Evolutionary conservation across 768 basidiomycete genomes (phyloP), one percentile per base, ranked within the genome.

Genomic region (Lactifluus pinguis): DNA sequence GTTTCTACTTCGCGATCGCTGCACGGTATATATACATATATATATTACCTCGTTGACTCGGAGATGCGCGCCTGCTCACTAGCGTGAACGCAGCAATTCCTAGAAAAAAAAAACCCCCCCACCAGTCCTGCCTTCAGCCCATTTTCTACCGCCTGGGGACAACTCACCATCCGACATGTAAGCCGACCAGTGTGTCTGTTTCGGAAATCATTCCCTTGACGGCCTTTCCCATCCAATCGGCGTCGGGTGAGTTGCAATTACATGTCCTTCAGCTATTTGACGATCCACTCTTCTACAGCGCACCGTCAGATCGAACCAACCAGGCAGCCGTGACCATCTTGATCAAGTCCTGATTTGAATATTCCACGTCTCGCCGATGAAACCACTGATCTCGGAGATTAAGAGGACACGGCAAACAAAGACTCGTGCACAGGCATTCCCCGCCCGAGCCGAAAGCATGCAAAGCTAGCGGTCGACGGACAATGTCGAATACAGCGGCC

Each of bases 391-490:
- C n/a, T 64, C 67, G n/a, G 69, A 79, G 47, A 71, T n/a, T 70
- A 76, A 57, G 76, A 77, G 11, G 71, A 68, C 6, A 63, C 69
- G 11, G 65, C 70, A 52, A 74, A 75, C 19, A 25, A 25, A 25
- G 25, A 25, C 25, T 25, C 25, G 25, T 25, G 25, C 1, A 25
- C 57, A 74, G n/a, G n/a, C n/a, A n/a, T n/a, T n/a, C n/a, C n/a
- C 30, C 77, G 76, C 34, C 81, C 80, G 8, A 73, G 68, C 49
- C 82, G 80, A 65, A 89, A 88, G 67, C 79, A 82, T 29, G 68
- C 74, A 3, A 85, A 74, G 56, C 58, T 73, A 68, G 29, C 68
- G 67, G 51, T 19, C 8, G 55, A 51, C 21, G 62, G 55, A 45
- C 47, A 73, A 59, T 69, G 57, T 60, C 65, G 17, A 62, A 51